Evolutionary conservation across 2,329 filamentous ascomycete species (phyloP), one percentile per base, ranked within the genome.

Genomic region (Teratosphaeria pseudoeucalypti): DNA sequence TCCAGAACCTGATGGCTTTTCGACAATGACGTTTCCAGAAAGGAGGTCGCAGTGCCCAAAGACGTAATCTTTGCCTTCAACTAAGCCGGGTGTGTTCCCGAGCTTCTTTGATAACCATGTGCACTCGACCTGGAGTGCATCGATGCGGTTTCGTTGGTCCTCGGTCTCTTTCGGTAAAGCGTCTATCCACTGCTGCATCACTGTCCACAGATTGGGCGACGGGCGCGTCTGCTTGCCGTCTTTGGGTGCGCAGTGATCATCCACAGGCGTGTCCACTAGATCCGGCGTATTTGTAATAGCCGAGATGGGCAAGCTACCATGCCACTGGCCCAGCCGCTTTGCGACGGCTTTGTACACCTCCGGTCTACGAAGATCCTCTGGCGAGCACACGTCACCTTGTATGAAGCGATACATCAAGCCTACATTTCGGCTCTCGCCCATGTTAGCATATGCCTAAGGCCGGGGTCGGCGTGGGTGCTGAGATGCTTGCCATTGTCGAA

Each of bases 41-140:
- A 99, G 80, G 27, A 99, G 83, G 74, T 99, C 94, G 79, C 92
- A 96, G 76, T 97, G 92, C 63, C 89, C 88, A 78, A 97, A 96
- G 55, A 97, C 85, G 66, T 95, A 85, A 83, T 92, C 73, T 65
- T 90, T 83, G 64, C 83, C 79, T 59, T 90, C 90, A 55, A 54
- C 16, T 10, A 96, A 79, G 47, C 91, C 90, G 55, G 86, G 84
- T 19, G 88, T 85, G 68, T 89, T 82, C 72, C 90, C 89, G 54
- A 96, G 80, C 68, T 88, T 83, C 57, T 78, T 74, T 61, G 90
- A 82, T 61, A 95, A 79, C 68, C 82, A 82, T 64, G 84, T 81
- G 60, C 96, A 78, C 76, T 97, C 92, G 58, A 76, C 77, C 70
- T 95, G 89, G 57, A 99, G 78, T 61, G 76, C 76, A 32, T 81